These are phyloP conservation scores for Astragalus membranaceus DNA, from an alignment of 306 rosid genomes.

Conservation along the genomic window DNA sequence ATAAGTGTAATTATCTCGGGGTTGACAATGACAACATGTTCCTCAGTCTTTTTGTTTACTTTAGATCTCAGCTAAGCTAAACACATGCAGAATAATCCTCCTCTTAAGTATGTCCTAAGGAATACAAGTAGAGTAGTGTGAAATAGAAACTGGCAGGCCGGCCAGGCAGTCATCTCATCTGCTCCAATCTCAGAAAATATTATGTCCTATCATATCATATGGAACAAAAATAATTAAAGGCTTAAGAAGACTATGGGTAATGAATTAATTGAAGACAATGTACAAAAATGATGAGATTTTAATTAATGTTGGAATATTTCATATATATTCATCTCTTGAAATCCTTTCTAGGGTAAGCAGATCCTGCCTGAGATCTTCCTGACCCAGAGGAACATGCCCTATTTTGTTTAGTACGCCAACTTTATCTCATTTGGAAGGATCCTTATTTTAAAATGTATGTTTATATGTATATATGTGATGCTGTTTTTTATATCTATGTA, in stretches of 20 bases:
- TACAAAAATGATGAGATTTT: conserved; percentile 29
- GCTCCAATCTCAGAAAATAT: conserved; percentile 3
- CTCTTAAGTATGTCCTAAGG: not conserved
- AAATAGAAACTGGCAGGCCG: not conserved
- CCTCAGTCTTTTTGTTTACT: not conserved
- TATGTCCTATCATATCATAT: not conserved
- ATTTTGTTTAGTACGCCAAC: conserved; percentile 48
- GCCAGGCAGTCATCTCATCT: not conserved
- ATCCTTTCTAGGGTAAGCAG: too few species aligned
- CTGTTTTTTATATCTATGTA: conserved; percentile 2
- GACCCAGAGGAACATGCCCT: conserved; percentile 67
- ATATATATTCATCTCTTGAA: conserved; percentile 31
- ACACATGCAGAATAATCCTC: conserved; percentile 1
- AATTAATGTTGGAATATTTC: conserved; percentile 38
- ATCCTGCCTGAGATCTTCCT: conserved; percentile 23
- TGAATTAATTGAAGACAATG: conserved; percentile 18
- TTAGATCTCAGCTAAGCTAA: not conserved
- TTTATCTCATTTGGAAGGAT: conserved; percentile 62
- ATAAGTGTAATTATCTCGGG: conserved; percentile 9
- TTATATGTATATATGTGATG: not conserved
- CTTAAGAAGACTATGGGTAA: too few species aligned
- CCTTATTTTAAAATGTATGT: conserved; percentile 15
- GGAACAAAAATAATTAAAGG: too few species aligned
- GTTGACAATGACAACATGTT: conserved; percentile 10
- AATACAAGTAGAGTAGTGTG: not conserved